Base-by-base conservation (phyloP, 2,329 filamentous ascomycete genomes). In the Penicillium sp. region DNA sequence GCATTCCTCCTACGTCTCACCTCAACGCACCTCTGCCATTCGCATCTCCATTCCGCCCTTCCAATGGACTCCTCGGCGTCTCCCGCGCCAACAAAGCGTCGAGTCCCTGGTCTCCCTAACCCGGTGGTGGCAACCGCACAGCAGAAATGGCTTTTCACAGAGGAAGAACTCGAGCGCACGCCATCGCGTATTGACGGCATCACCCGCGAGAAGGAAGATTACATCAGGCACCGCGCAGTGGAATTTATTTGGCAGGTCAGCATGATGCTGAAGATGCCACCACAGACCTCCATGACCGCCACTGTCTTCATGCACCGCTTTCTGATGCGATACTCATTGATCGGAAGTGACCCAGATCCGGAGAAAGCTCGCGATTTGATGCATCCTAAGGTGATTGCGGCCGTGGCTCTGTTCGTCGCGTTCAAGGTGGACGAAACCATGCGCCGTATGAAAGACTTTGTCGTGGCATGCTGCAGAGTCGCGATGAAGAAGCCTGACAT, bases 361-460 rank as follows among this genome's bases (percentile, higher is more conserved):
- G 49, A 39, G 18, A 39, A 39, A 10, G 78, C 2, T 50, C 79
- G 42, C 8, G 90, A 90, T 13, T 42, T 63, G 31, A 83, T 95
- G 44, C 93, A 96, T 70, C 92, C 96, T 64, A 97, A 96, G 68
- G 89, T 95, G 64, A 90, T 95, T 54, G 94, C 92, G 10, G 94
- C 92, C 0, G 96, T 92, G 0, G 84, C 91, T 1, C 80, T 99
- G 2, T 99, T 97, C 64, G 82, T 99, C 9, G 93, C 94, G 8
- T 96, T 95, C 62, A 99, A 99, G 72, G 93, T 95, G 18, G 93
- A 99, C 69, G 94, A 99, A 70, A 96, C 95, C 69, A 95, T 91
- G 68, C 87, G 93, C 45, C 96, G 96, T 74, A 96, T 96, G 63
- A 95, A 90, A 66, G 91, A 96, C 60, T 81, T 99, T 54, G 93